Conservation (phyloP, 345 rosid species). For the Citrus unshiu region DNA sequence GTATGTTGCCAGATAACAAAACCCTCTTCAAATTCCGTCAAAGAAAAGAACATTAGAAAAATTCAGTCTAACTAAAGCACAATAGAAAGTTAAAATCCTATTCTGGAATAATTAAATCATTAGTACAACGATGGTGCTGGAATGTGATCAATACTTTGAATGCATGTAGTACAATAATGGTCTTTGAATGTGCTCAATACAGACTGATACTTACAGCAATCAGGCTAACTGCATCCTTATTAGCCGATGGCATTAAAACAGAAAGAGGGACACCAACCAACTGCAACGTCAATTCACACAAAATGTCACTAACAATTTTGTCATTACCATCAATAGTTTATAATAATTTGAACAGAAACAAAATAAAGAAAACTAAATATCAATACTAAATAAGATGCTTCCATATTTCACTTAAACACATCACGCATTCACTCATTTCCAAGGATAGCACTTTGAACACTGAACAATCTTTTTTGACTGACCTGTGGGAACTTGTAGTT, state of each 20-base stretch:
- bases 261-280: constrained; percentile 51
- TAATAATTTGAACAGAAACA: not conserved
- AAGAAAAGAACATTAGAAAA: not conserved
- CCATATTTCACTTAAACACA: not conserved
- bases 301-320: not conserved
- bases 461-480: not conserved
- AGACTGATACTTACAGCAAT: constrained; percentile 40
- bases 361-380: not conserved
- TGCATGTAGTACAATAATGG: not conserved
- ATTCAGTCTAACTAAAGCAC: not conserved
- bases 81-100: not conserved
- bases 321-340: not conserved
- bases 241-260: constrained; percentile 57
- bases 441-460: not conserved
- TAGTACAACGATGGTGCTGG: not conserved
- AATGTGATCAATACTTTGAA: not conserved
- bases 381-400: not conserved
- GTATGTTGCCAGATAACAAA: not conserved
- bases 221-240: constrained; percentile 64
- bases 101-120: not conserved
- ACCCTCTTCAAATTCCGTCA: not conserved
- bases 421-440: not conserved
- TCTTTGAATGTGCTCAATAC: not conserved
- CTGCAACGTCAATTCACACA: constrained; percentile 34
- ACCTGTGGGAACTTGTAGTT: constrained; percentile 88